Base-by-base conservation (phyloP, 495 filamentous ascomycete species). In the Neurospora intermedia region DNA sequence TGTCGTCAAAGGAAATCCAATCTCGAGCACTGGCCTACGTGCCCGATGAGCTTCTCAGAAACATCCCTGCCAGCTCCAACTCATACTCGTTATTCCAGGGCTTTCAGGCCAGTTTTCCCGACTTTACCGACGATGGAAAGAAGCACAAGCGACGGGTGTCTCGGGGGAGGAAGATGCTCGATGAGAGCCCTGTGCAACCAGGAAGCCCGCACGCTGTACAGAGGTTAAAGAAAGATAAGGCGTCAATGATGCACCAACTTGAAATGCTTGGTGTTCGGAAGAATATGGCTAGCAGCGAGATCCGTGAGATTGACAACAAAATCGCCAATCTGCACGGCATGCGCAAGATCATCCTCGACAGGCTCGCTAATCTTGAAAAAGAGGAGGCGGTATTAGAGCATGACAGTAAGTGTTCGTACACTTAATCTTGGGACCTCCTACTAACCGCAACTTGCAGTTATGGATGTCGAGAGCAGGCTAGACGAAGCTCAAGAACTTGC, bases 231-330 rank as follows among this genome's bases (percentile, higher is more conserved):
- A 92, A 90, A 76, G 93, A 97, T 76, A 91, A 93, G 78, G 85
- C 90, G 66, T 82, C 87, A 69, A 83, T 98, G 80, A 90, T 88
- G 79, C 93, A 94, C 77, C 88, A 93, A 69, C 81, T 99, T 70
- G 94, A 98, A 77, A 93, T 97, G 90, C 91, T 98, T 83, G 85
- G 90, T 13, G 87, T 99, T 48, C 89, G 96, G 71, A 99, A 98
- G 80, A 97, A 97, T 75, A 97, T 99, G 96, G 94, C 94, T 78
- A 95, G 93, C 77, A 89, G 92, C 73, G 96, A 99, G 81, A 98
- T 99, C 69, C 89, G 89, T 54, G 96, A 99, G 79, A 97, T 99
- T 70, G 96, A 99, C 80, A 94, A 91, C 82, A 99, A 98, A 82
- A 93, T 99, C 46, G 87, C 94, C 42, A 99, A 98, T 80, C 84